Evolutionary conservation across 2,329 filamentous ascomycete species (phyloP), one percentile per base, ranked within the genome.

Genomic region (Onygenales sp.): DNA sequence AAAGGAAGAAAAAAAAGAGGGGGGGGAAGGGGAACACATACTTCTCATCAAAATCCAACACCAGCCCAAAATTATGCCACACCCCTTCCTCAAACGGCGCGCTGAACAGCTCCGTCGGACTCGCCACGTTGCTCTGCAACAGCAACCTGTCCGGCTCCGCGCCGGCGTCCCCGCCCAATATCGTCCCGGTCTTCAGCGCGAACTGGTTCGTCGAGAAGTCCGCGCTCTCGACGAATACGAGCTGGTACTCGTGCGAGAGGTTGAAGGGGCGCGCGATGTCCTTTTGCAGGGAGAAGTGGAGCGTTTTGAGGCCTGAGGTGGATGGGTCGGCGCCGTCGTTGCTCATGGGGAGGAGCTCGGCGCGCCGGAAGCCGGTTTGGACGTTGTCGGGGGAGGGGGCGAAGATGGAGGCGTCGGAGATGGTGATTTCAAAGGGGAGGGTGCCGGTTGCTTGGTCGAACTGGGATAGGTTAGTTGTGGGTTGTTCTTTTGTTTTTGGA

Each of bases 51-150:
- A 81, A 85, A 64, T 85, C 76, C 11, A 83, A 68, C 21, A 73
- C 78, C 35, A 83, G 52, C 7, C 75, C 82, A 70, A 84, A 84
- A 70, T 85, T 85, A 64, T 84, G 78, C 73, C 81, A 83, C 17
- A 27, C 35, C 8, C 33, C 48, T 7, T 17, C 13, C 10, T 5
- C 21, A 17, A 74, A 68, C 11, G 65, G 72, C 36, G 68, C 62
- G n/a, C 73, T 69, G 52, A 83, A 82, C 2, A 74, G 70, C 0
- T 75, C 73, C 0, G 68, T 72, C 52, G 73, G 69, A 52, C 72
- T 61, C 14, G 58, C 60, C 5, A 62, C 58, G 49, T 61, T 63
- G 49, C 54, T 54, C 42, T 44, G 42, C 42, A 44, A 27, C 8
- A 44, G 3, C 42, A 44, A 14, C 14, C 9, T 17, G 11, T 47